phyloP scores from a whole-genome alignment of 768 basidiomycete species.

The Trametes meyenii region DNA sequence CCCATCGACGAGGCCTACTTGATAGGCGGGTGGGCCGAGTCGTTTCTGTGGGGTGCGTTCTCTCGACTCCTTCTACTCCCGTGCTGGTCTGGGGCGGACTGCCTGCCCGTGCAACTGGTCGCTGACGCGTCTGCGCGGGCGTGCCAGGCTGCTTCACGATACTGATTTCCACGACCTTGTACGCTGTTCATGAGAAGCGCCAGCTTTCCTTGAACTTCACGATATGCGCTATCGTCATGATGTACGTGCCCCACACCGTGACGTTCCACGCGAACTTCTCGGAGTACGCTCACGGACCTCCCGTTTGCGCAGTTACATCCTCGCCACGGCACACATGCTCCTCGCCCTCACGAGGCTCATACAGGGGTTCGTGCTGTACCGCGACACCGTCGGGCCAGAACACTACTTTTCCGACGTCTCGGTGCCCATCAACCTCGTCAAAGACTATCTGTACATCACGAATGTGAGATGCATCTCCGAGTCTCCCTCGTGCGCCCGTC shows the following conservation, averaged over 20 bases:
- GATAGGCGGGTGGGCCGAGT: constrained; percentile 6
- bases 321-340: constrained; percentile 17
- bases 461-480: constrained; percentile 10
- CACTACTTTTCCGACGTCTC: constrained; percentile 17
- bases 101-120: neutral
- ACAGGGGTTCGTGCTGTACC: constrained; percentile 14
- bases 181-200: too few relatives aligned
- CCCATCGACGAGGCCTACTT: constrained; percentile 13
- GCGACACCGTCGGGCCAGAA: constrained; percentile 9
- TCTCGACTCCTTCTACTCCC: neutral
- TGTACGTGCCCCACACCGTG: too few relatives aligned
- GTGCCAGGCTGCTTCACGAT: too few relatives aligned
- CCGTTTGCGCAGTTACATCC: neutral
- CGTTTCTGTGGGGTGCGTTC: constrained; percentile 7
- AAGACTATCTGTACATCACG: constrained; percentile 22
- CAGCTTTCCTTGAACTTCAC: too few relatives aligned
- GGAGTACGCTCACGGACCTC: neutral
- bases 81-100: neutral
- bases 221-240: too few relatives aligned
- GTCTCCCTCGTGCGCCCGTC: too few relatives aligned
- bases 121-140: too few relatives aligned
- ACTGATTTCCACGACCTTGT: too few relatives aligned
- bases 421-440: constrained; percentile 15
- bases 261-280: too few relatives aligned
- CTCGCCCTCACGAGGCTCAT: constrained; percentile 19